Percentiles rank a stretch among this genome's conserved stretches.
phyloP scores from a whole-genome alignment of 345 rosid genomes.

The Acer saccharum region DNA sequence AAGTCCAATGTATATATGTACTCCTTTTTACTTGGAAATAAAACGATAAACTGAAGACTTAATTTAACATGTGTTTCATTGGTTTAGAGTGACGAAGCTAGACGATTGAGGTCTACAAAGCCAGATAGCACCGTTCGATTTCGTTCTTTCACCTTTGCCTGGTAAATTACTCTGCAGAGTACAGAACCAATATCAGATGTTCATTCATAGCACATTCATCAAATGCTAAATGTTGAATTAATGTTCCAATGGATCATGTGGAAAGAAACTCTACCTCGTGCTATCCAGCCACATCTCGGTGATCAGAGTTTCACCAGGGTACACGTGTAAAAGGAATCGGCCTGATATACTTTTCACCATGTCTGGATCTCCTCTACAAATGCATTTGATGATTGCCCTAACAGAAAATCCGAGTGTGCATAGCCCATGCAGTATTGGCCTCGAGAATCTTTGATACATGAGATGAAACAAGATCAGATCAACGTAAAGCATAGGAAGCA shows the following conservation, averaged over 20 bases:
- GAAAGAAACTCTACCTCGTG: constrained; percentile 46
- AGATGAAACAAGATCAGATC: constrained; percentile 25
- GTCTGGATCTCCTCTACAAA: constrained; percentile 71
- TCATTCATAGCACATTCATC: not conserved
- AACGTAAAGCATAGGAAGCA: not conserved
- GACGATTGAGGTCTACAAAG: constrained; percentile 53
- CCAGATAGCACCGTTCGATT: constrained; percentile 67
- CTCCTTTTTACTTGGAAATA: too few species aligned
- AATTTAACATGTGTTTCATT: not conserved
- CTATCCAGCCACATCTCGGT: constrained; percentile 91
- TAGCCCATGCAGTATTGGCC: constrained; percentile 86
- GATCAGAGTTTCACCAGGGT: constrained; percentile 79
- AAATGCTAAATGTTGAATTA: not conserved
- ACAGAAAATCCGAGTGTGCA: constrained; percentile 85
- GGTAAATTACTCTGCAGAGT: constrained; percentile 67
- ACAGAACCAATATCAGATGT: constrained; percentile 20
- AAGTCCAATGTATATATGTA: too few species aligned
- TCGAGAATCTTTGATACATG: constrained; percentile 54
- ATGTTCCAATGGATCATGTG: not conserved
- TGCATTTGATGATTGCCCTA: constrained; percentile 74
- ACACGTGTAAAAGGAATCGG: constrained; percentile 76
- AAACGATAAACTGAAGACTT: too few species aligned
- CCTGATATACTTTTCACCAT: constrained; percentile 64
- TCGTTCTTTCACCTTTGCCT: constrained; percentile 67
- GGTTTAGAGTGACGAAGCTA: constrained; percentile 49